Conservation (phyloP, 2,329 filamentous ascomycete genomes). For the Penicillium sp. region DNA sequence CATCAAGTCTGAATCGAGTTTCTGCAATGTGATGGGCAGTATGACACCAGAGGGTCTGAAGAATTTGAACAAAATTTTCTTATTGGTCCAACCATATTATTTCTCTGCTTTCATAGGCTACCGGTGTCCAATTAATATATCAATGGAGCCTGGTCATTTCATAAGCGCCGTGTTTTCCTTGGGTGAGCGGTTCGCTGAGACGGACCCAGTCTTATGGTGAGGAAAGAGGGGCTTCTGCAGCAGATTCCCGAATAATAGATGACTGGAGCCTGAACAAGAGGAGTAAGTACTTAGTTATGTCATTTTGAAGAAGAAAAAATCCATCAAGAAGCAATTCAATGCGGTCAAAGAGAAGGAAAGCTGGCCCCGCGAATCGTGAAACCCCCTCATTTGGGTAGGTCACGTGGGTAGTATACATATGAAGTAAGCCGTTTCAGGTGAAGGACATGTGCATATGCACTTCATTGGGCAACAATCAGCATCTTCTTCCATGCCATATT, state of each 20-base stretch:
- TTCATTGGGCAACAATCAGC: neutral
- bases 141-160: slow-evolving; percentile 28
- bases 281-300: slow-evolving; percentile 6
- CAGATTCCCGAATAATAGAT: slow-evolving; percentile 5
- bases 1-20: slow-evolving; percentile 28
- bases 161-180: slow-evolving; percentile 35
- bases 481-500: neutral
- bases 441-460: neutral
- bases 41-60: slow-evolving; percentile 13
- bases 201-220: slow-evolving; percentile 21
- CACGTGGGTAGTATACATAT: slow-evolving; percentile 14
- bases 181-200: slow-evolving; percentile 34
- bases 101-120: slow-evolving; percentile 19
- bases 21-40: slow-evolving; percentile 25
- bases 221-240: slow-evolving; percentile 7
- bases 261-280: slow-evolving; percentile 1
- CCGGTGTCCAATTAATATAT: slow-evolving; percentile 27
- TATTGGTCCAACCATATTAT: slow-evolving; percentile 19
- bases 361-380: slow-evolving; percentile 10
- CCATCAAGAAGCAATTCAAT: neutral
- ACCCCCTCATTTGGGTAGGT: slow-evolving; percentile 18
- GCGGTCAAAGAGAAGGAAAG: slow-evolving; percentile 4
- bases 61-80: slow-evolving; percentile 24
- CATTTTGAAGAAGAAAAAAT: neutral
- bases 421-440: neutral